These are phyloP conservation scores for Golovinomyces cichoracearum DNA, from an alignment of 2,329 filamentous ascomycete species.

Conservation along the genomic window DNA sequence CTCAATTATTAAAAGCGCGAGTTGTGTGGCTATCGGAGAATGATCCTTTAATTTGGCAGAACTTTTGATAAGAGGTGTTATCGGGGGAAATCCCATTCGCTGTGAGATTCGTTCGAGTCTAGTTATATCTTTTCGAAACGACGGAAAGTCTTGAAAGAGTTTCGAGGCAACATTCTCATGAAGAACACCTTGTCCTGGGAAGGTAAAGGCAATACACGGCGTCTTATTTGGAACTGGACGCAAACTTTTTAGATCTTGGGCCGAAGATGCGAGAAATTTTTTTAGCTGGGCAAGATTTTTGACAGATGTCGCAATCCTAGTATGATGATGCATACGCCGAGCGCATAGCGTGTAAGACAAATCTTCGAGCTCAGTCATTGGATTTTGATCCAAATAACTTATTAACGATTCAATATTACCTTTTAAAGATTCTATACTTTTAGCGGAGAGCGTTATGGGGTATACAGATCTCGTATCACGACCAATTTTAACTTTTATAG, in stretches of 20 bases:
- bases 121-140: conserved; percentile 9
- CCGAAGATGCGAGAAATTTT: conserved; percentile 20
- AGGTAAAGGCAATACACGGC: conserved; percentile 15
- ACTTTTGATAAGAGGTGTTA: conserved; percentile 3
- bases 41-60: conserved; percentile 14
- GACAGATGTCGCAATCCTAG: conserved; percentile 25
- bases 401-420: conserved; percentile 10
- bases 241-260: neutral
- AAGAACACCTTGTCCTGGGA: conserved; percentile 22
- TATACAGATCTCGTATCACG: conserved; percentile 21
- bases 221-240: neutral
- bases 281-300: conserved; percentile 20
- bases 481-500: conserved; percentile 12
- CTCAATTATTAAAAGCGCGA: conserved; percentile 28
- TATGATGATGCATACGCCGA: conserved; percentile 32
- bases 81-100: conserved; percentile 11
- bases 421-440: conserved; percentile 10
- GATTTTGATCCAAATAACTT: conserved; percentile 8
- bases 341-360: conserved; percentile 14
- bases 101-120: conserved; percentile 9
- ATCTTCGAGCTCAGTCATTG: conserved; percentile 8
- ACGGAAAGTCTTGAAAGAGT: conserved; percentile 17
- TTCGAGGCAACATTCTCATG: conserved; percentile 12
- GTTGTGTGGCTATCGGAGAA: conserved; percentile 23
- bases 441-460: conserved; percentile 24